These are phyloP conservation scores for Sclerospora graminicola DNA, from an alignment of 352 stramenopile genomes.

Conservation along the genomic window DNA sequence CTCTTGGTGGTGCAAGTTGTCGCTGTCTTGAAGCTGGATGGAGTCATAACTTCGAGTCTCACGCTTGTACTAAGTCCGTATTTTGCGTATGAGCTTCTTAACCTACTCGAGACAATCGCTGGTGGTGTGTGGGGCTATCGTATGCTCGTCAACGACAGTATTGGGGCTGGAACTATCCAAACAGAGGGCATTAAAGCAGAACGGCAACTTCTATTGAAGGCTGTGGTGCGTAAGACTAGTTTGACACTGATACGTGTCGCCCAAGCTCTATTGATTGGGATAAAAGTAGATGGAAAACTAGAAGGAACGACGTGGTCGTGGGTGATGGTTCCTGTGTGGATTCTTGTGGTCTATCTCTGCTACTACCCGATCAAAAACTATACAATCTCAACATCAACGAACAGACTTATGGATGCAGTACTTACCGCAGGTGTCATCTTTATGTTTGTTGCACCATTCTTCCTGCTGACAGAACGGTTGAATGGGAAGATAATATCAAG, in stretches of 20 bases:
- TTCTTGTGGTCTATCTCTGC: slow-evolving; percentile 45
- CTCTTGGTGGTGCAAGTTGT: slow-evolving; percentile 66
- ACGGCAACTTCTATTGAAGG: slow-evolving; percentile 25
- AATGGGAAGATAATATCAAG: slow-evolving; percentile 49
- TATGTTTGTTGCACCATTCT: slow-evolving; percentile 51
- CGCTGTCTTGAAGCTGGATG: slow-evolving; percentile 64
- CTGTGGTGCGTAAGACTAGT: slow-evolving; percentile 25
- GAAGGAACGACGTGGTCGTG: slow-evolving; percentile 49
- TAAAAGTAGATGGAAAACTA: slow-evolving; percentile 53
- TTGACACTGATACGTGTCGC: slow-evolving; percentile 32
- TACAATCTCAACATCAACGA: slow-evolving; percentile 25
- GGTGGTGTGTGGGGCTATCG: slow-evolving; percentile 40
- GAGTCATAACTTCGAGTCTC: slow-evolving; percentile 45
- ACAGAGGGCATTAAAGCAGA: slow-evolving; percentile 49
- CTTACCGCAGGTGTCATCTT: slow-evolving; percentile 33
- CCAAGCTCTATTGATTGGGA: slow-evolving; percentile 41
- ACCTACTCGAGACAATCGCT: slow-evolving; percentile 47
- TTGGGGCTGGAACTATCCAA: slow-evolving; percentile 35
- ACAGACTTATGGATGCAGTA: slow-evolving; percentile 33
- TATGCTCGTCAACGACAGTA: slow-evolving; percentile 45
- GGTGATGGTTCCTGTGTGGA: slow-evolving; percentile 63
- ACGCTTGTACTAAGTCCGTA: slow-evolving; percentile 53
- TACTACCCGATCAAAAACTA: slow-evolving; percentile 43
- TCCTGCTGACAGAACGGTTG: slow-evolving; percentile 52
- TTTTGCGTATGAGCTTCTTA: slow-evolving; percentile 53